Evolutionary conservation across 2,329 filamentous ascomycete genomes (phyloP), one percentile per base, ranked within the genome.

Genomic region (Paecilomyces variotii): DNA sequence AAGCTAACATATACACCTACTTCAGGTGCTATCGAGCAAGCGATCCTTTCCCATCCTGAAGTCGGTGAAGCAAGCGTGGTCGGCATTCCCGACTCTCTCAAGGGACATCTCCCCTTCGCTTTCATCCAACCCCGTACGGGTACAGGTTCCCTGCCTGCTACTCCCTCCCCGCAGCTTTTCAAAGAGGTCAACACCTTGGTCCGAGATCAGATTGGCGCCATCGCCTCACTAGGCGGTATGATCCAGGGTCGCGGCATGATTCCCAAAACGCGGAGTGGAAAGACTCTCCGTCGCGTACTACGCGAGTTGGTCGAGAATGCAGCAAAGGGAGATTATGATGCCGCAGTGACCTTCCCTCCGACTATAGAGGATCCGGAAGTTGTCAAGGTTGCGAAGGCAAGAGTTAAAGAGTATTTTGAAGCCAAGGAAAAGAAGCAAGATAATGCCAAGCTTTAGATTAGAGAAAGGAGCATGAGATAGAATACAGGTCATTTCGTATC

Each of bases 31-130:
- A 94, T 97, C 71, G 92, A 97, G 75, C 91, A 97, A 79, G 92
- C 90, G 56, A 89, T 97, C 61, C 87, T 91, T 11, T 87, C 87
- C 0, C 91, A 96, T 69, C 86, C 89, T 0, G 78, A 80, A 2
- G 85, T 97, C 56, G 88, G 88, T 30, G 92, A 97, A 78, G 89
- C 88, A 57, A 91, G 90, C 65, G 89, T 97, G 1, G 86, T 97
- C 28, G 88, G 89, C 50, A 87, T 96, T 58, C 91, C 92, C 0
- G 92, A 97, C 68, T 74, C 84, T 0, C 79, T 96, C 51, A 97
- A 97, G 72, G 93, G 92, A 19, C 91, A 96, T 67, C 82, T 96
- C 4, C 92, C 93, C 0, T 96, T 97, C 68, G 92, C 91, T 9
- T 96, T 97, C 71, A 81, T 96, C 65, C 87, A 84, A 83, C 70